phyloP scores from a whole-genome alignment of 495 filamentous ascomycete species.

The Xylaria scruposa region DNA sequence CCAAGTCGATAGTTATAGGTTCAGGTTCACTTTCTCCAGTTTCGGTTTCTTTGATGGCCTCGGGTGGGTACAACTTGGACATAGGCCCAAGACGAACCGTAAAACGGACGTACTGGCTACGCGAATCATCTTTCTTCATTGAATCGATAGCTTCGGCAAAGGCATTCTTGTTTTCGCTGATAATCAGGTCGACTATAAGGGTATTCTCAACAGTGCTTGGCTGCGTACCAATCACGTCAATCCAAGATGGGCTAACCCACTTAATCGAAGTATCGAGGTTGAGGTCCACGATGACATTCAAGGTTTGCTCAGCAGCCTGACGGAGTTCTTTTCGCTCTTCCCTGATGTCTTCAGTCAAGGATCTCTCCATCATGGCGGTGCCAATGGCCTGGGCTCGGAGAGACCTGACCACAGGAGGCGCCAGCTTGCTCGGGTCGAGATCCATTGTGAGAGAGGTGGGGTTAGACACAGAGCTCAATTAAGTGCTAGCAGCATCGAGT shows the following conservation, averaged over 20 bases:
- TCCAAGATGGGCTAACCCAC: slow-evolving; percentile 98
- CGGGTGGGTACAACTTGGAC: slow-evolving; percentile 67
- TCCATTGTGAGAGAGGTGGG: slow-evolving; percentile 47
- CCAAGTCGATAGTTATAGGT: slow-evolving; percentile 72
- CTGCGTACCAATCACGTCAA: slow-evolving; percentile 83
- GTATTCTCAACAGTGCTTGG: slow-evolving; percentile 76
- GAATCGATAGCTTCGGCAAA: slow-evolving; percentile 84
- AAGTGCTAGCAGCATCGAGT: slow-evolving; percentile 38
- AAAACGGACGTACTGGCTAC: slow-evolving; percentile 91
- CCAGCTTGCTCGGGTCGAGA: slow-evolving; percentile 48
- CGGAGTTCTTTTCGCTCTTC: slow-evolving; percentile 89
- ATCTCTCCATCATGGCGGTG: slow-evolving; percentile 59
- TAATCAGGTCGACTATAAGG: slow-evolving; percentile 78
- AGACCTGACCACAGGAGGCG: slow-evolving; percentile 54
- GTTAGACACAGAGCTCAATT: slow-evolving; percentile 36
- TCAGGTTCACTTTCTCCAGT: slow-evolving; percentile 52
- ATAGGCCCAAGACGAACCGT: slow-evolving; percentile 74
- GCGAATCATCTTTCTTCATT: slow-evolving; percentile 91
- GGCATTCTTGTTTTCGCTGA: slow-evolving; percentile 73
- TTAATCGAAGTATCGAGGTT: slow-evolving; percentile 85
- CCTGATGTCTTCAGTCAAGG: slow-evolving; percentile 61
- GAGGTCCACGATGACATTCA: slow-evolving; percentile 94
- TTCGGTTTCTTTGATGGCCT: slow-evolving; percentile 54
- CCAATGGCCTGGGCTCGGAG: slow-evolving; percentile 55
- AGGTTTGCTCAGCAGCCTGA: slow-evolving; percentile 92